Conservation (phyloP, 305 asterid species). For the Coffea humblotiana region DNA sequence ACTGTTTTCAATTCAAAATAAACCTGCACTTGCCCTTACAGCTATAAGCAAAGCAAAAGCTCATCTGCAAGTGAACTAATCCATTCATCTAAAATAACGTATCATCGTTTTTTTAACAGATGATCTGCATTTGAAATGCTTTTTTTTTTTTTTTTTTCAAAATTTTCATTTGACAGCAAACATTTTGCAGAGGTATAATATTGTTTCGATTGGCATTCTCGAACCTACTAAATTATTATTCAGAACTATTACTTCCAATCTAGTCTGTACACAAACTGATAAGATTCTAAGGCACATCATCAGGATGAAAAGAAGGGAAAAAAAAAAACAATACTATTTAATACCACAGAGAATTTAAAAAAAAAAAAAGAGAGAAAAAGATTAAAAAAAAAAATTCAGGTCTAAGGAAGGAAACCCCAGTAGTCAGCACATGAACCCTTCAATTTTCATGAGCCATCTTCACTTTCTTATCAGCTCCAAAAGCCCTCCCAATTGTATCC, state of each 20-base stretch:
- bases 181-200: not conserved
- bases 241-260: conserved; percentile 2
- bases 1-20: not conserved
- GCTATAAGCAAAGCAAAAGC: not conserved
- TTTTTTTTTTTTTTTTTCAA: too few species aligned
- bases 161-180: not conserved
- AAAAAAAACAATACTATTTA: not conserved
- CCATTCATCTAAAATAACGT: not conserved
- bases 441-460: conserved; percentile 48
- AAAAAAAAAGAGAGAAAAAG: too few species aligned
- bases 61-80: not conserved
- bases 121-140: too few species aligned
- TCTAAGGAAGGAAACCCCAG: not conserved
- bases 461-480: conserved; percentile 55
- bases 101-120: not conserved
- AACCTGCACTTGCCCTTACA: not conserved
- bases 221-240: conserved; percentile 6
- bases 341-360: not conserved
- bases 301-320: not conserved
- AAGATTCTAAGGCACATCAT: conserved; percentile 4
- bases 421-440: conserved; percentile 12
- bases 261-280: conserved; percentile 12
- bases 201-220: not conserved
- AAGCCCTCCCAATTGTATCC: conserved; percentile 60
- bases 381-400: not conserved